Evolutionary conservation across 768 basidiomycete genomes (phyloP).

Genomic region (Thelephora aurantiotincta): DNA sequence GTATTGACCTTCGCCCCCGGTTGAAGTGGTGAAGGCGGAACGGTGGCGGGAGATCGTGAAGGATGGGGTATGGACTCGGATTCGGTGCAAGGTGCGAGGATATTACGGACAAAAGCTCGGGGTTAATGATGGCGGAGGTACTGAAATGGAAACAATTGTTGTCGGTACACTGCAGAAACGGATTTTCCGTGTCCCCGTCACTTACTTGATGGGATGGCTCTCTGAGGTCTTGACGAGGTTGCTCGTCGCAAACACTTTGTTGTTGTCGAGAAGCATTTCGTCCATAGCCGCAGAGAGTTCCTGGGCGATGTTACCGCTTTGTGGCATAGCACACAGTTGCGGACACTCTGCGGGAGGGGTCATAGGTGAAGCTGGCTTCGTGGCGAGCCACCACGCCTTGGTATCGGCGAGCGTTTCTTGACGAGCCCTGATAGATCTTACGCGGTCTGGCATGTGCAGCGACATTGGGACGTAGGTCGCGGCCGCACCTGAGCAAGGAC

Average conservation of each 20-base stretch:
- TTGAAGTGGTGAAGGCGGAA: slow-evolving; percentile 18
- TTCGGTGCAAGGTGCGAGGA: slow-evolving; percentile 19
- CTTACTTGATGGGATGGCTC: slow-evolving; percentile 75
- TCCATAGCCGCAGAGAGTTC: slow-evolving; percentile 42
- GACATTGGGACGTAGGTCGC: slow-evolving; percentile 48
- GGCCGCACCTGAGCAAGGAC: slow-evolving; percentile 32
- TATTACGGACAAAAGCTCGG: slow-evolving; percentile 29
- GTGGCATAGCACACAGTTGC: not conserved
- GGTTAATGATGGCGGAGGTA: slow-evolving; percentile 43
- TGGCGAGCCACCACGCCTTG: slow-evolving; percentile 37
- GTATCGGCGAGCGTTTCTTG: slow-evolving; percentile 27
- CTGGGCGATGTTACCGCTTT: slow-evolving; percentile 22
- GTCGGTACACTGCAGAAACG: not conserved
- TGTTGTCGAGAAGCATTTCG: slow-evolving; percentile 17
- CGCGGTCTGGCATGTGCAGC: slow-evolving; percentile 43
- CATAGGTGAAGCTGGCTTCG: slow-evolving; percentile 1
- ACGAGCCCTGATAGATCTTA: slow-evolving; percentile 33
- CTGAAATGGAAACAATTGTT: slow-evolving; percentile 13
- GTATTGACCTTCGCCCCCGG: too few species aligned
- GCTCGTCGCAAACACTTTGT: slow-evolving; percentile 5
- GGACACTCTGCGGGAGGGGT: not conserved
- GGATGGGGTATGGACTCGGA: slow-evolving; percentile 9
- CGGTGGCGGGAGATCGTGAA: slow-evolving; percentile 22
- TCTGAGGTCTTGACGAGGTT: slow-evolving; percentile 50
- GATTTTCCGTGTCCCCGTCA: slow-evolving; percentile 1